Percentiles rank a stretch among this genome's conserved stretches.
These are phyloP conservation scores for Sclerotinia glacialis DNA, from an alignment of 2,329 filamentous ascomycete species.

Conservation along the genomic window DNA sequence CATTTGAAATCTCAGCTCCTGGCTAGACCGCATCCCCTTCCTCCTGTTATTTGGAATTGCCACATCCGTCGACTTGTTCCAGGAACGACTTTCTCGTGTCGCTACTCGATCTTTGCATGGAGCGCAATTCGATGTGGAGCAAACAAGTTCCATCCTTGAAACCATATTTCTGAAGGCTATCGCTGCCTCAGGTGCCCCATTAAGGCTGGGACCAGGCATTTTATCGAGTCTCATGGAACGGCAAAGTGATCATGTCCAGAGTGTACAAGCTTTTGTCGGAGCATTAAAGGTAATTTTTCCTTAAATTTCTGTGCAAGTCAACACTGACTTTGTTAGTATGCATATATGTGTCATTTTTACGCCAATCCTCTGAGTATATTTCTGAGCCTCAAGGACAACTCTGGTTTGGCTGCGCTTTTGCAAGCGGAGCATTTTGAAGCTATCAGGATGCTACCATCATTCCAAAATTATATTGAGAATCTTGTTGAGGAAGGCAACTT, in stretches of 20 bases:
- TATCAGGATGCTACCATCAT: conserved; percentile 66
- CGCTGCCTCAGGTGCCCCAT: conserved; percentile 51
- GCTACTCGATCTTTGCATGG: conserved; percentile 67
- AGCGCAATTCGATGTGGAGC: conserved; percentile 73
- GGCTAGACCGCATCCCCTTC: conserved; percentile 74
- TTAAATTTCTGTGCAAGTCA: neutral
- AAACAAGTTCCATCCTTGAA: conserved; percentile 68
- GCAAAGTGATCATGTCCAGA: conserved; percentile 74
- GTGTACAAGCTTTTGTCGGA: conserved; percentile 68
- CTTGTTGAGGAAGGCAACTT: conserved; percentile 46
- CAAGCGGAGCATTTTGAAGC: conserved; percentile 64
- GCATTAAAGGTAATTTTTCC: conserved; percentile 58
- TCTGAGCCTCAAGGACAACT: conserved; percentile 47
- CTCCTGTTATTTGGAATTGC: conserved; percentile 75
- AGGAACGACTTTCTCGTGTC: conserved; percentile 67
- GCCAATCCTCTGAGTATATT: conserved; percentile 67
- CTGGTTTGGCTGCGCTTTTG: conserved; percentile 42
- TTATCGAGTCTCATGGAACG: conserved; percentile 64
- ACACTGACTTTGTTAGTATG: conserved; percentile 54
- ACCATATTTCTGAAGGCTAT: conserved; percentile 67
- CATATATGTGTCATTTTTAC: conserved; percentile 84
- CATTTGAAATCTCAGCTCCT: conserved; percentile 47
- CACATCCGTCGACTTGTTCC: conserved; percentile 76
- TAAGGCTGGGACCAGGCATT: conserved; percentile 64
- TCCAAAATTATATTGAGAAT: conserved; percentile 54